A percentile compares a stretch with the other conserved stretches of the same genome.
These are phyloP conservation scores for Arthrobotrys musiformis DNA, from an alignment of 2,329 filamentous ascomycete genomes.

Conservation along the genomic window DNA sequence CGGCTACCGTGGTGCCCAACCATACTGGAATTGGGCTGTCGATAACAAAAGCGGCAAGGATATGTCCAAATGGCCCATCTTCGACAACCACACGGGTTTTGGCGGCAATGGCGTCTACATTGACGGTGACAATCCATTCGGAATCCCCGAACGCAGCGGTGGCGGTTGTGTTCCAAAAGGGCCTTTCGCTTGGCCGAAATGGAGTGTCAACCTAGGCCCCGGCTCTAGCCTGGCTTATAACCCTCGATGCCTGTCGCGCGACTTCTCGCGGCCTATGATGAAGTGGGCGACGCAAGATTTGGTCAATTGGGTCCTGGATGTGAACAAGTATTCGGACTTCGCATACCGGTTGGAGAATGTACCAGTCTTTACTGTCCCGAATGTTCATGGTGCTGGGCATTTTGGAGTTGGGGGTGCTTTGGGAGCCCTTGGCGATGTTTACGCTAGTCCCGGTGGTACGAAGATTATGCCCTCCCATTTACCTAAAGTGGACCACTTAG, in stretches of 20 bases:
- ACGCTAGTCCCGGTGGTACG: conserved; percentile 61
- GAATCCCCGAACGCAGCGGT: conserved; percentile 60
- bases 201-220: conserved; percentile 57
- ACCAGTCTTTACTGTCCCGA: conserved; percentile 59
- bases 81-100: conserved; percentile 60
- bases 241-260: conserved; percentile 60
- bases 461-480: too few relatives aligned
- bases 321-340: conserved; percentile 60
- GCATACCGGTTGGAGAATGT: conserved; percentile 59
- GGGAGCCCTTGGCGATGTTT: conserved; percentile 61
- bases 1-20: conserved; percentile 64
- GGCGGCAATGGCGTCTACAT: conserved; percentile 62
- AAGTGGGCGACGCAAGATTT: conserved; percentile 57
- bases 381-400: conserved; percentile 62
- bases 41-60: conserved; percentile 60
- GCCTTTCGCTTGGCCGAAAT: conserved; percentile 59
- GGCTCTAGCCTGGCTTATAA: conserved; percentile 40
- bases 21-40: conserved; percentile 62
- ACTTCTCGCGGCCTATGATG: conserved; percentile 59
- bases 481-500: too few relatives aligned
- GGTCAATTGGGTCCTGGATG: conserved; percentile 58
- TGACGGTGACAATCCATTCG: conserved; percentile 58
- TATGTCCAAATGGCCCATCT: conserved; percentile 57
- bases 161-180: conserved; percentile 61
- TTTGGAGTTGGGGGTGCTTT: conserved; percentile 62